Base-by-base conservation (phyloP, 768 basidiomycete genomes). In the Hemileccinum rubropunctum region DNA sequence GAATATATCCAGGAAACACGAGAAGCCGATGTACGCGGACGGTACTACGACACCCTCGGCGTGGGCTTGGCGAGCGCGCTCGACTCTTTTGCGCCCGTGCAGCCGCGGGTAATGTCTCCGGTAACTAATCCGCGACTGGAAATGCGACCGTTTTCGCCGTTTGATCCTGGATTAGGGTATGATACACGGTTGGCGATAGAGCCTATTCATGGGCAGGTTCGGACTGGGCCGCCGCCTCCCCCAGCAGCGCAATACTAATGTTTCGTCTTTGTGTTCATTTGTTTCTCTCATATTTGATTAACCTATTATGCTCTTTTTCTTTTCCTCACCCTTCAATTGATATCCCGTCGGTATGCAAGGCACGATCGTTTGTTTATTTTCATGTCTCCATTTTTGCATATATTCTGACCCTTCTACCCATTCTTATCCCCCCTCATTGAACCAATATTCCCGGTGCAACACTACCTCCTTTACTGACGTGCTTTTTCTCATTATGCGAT, bases 1-100 rank as follows among this genome's bases (percentile, higher is more conserved):
- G 84, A 87, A 47, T 91, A 91, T 63, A 89, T 92, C 52, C 80
- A 85, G 54, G 86, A 91, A 70, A 91, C 89, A 15, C 83, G 80
- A 52, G 84, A 84, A 57, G 88, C 84, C 57, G 86, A 91, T 56
- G 71, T 77, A 14, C 77, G 85, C 14, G 73, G 82, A 11, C 76
- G 77, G 10, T 58, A 52, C 38, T 68, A 53, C n/a, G 67, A 67
- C 32, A 50, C 35, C 32, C 49, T 67, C 6, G 58, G 58, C 18
- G 51, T 62, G 2, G 56, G 56, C 17, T 46, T 54, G 18, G 54
- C 51, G 15, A 72, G 68, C 64, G 58, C 73, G 60, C 46, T 68
- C 38, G 73, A 71, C 66, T 46, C 71, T 62, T 34, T 65, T 54
- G 18, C 58, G 56, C 27, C 67, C 62, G 14, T 33, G 17, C 42